phyloP scores from a whole-genome alignment of 345 rosid species.

The Euclidium syriacum region DNA sequence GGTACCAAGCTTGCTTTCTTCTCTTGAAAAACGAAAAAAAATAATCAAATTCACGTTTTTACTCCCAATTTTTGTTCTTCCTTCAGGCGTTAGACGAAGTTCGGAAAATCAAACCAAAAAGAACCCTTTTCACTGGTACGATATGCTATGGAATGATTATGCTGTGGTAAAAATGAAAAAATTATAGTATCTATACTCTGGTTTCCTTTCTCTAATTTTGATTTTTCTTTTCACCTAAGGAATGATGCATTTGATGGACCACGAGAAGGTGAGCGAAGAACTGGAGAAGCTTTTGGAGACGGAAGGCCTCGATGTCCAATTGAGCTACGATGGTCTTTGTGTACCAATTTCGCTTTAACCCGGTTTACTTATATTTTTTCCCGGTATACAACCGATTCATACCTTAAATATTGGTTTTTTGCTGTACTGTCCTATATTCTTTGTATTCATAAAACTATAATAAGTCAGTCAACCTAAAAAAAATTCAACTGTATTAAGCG shows the following conservation, averaged over 20 bases:
- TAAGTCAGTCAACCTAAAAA: neutral
- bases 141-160: neutral
- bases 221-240: slow-evolving; percentile 33
- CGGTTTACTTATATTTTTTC: neutral
- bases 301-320: slow-evolving; percentile 66
- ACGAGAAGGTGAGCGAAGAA: slow-evolving; percentile 57
- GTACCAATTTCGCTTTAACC: slow-evolving; percentile 55
- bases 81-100: slow-evolving; percentile 82
- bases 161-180: neutral
- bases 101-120: slow-evolving; percentile 72
- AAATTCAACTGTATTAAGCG: neutral
- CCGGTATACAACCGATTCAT: neutral
- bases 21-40: neutral
- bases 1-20: slow-evolving; percentile 39
- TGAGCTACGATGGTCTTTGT: slow-evolving; percentile 85
- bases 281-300: slow-evolving; percentile 52
- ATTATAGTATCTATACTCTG: neutral
- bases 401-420: neutral
- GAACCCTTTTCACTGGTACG: slow-evolving; percentile 82
- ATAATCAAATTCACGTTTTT: neutral
- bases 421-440: neutral
- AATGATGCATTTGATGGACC: slow-evolving; percentile 98
- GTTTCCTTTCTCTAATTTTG: slow-evolving; percentile 9
- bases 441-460: neutral
- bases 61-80: neutral